Conservation (phyloP, 2,329 filamentous ascomycete genomes). For the Fonsecaea pugnacius region DNA sequence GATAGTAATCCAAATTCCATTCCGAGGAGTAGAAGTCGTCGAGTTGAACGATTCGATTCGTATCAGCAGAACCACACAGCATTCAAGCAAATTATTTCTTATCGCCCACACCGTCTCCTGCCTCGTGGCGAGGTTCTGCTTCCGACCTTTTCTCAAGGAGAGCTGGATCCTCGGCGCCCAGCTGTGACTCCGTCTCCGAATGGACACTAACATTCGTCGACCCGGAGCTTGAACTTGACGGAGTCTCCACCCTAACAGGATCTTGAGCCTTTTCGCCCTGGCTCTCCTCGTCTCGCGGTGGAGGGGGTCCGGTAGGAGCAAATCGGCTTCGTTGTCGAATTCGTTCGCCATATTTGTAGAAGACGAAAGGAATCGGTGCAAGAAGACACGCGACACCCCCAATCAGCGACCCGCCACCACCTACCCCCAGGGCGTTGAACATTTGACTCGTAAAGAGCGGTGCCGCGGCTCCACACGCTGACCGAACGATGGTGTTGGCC, state of each 20-base stretch:
- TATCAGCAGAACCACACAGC: neutral
- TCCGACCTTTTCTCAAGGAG: conserved; percentile 5
- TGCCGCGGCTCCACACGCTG: conserved; percentile 53
- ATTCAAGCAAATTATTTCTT: neutral
- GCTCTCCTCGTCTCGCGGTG: conserved; percentile 28
- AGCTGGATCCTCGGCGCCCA: neutral
- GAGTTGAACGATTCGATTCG: neutral
- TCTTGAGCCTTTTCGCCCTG: conserved; percentile 13
- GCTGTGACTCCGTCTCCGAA: neutral
- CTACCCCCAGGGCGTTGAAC: conserved; percentile 52
- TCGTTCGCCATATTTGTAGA: conserved; percentile 49
- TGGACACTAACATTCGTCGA: conserved; percentile 1
- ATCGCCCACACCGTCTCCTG: neutral
- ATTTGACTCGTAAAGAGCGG: conserved; percentile 55
- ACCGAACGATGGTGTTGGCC: conserved; percentile 54
- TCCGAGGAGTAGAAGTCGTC: too few relatives aligned
- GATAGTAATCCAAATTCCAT: too few relatives aligned
- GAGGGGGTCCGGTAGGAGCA: conserved; percentile 43
- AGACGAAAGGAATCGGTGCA: conserved; percentile 51
- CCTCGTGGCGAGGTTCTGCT: neutral
- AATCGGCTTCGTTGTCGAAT: conserved; percentile 54
- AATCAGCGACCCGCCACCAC: conserved; percentile 53
- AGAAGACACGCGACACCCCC: conserved; percentile 53
- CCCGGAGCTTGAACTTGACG: conserved; percentile 16
- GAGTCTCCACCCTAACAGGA: neutral